phyloP scores from a whole-genome alignment of 495 filamentous ascomycete species.

The Bombardia bombarda region DNA sequence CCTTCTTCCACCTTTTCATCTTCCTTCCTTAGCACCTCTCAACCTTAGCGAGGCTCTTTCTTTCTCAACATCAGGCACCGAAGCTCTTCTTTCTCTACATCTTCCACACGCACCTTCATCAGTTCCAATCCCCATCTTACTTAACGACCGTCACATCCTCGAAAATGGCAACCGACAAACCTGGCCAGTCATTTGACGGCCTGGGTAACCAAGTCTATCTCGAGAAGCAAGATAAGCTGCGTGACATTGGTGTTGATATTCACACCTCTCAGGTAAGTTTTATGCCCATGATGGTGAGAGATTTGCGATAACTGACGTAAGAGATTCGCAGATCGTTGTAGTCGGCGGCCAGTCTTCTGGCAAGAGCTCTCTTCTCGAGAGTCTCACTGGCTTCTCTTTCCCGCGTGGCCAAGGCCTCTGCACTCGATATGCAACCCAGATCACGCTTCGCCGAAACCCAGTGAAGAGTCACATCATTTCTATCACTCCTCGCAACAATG shows the following conservation, averaged over 20 bases:
- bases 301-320: background rate
- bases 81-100: no score
- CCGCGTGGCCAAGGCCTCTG: constrained; percentile 45
- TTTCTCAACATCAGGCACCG: no score
- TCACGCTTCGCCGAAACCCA: constrained; percentile 39
- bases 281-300: background rate
- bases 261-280: constrained; percentile 9
- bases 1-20: no score
- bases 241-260: constrained; percentile 17
- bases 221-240: constrained; percentile 12
- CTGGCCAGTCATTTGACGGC: background rate
- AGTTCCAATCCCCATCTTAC: background rate
- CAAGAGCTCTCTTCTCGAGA: constrained; percentile 46
- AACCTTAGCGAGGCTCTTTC: no score
- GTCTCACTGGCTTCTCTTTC: constrained; percentile 43
- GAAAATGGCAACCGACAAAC: background rate
- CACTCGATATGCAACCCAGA: constrained; percentile 53
- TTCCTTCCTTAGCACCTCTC: no score
- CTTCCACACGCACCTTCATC: background rate
- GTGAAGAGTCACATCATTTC: constrained; percentile 27
- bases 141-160: background rate
- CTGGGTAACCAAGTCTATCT: constrained; percentile 5
- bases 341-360: constrained; percentile 46
- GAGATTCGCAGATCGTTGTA: constrained; percentile 24
- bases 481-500: constrained; percentile 36